Evolutionary conservation across 1,284 basidiomycete genomes (phyloP).

Genomic region (Neonothopanus nambi): DNA sequence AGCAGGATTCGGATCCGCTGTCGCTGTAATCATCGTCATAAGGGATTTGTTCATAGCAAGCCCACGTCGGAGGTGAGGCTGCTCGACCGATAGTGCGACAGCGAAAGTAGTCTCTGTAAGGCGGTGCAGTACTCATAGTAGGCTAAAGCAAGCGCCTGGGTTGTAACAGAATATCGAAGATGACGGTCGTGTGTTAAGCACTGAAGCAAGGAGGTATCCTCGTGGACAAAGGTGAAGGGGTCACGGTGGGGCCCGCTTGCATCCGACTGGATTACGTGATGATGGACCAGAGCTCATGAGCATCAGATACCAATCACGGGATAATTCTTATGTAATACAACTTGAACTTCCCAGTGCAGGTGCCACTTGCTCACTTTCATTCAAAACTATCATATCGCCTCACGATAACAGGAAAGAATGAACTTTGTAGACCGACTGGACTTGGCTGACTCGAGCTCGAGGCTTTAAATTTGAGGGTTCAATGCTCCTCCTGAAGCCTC

Average conservation of each 20-base stretch:
- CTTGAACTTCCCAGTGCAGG: too few relatives aligned
- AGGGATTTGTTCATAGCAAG: constrained; percentile 83
- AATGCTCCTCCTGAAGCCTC: too few relatives aligned
- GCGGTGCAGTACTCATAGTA: constrained; percentile 44
- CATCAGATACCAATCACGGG: too few relatives aligned
- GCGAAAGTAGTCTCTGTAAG: constrained; percentile 54
- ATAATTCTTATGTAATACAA: too few relatives aligned
- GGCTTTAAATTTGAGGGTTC: too few relatives aligned
- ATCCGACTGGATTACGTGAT: not conserved
- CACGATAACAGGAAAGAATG: too few relatives aligned
- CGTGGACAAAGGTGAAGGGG: constrained; percentile 1
- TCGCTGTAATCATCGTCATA: constrained; percentile 53
- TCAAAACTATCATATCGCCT: too few relatives aligned
- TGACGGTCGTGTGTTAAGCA: not conserved
- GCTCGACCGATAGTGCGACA: constrained; percentile 74
- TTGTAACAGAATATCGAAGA: not conserved
- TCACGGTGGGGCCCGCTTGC: not conserved
- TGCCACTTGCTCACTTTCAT: too few relatives aligned
- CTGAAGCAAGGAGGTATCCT: not conserved
- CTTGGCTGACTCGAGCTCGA: too few relatives aligned
- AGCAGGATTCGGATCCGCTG: constrained; percentile 59
- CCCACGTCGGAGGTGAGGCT: constrained; percentile 79
- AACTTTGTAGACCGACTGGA: too few relatives aligned
- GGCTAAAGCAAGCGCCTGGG: not conserved
- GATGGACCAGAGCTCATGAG: too few relatives aligned